Evolutionary conservation across 306 rosid genomes (phyloP), one percentile per base, ranked within the genome.

Genomic region (Vicia faba): DNA sequence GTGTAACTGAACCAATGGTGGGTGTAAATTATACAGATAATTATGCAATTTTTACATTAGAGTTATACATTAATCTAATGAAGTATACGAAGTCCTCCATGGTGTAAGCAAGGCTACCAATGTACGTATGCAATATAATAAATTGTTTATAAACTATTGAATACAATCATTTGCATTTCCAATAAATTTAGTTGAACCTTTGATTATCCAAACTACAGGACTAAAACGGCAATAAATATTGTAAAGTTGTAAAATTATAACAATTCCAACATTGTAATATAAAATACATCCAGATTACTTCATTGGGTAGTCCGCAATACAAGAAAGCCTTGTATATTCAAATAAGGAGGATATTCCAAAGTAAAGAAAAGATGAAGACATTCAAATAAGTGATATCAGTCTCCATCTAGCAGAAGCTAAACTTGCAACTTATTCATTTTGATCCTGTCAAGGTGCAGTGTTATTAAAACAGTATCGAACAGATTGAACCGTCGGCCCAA

Each of bases 1-100:
- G 55, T 11, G 58, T 48, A 57, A 56, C 36, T 65, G 61, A 69
- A 71, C 64, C 65, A 62, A 68, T 45, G 26, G 16, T 64, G 54
- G 26, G 16, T 64, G 54, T 29, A 75, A 29, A 20, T 45, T 54
- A 69, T 31, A 49, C 36, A 61, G 39, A 66, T 40, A 55, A 61
- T 28, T 39, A 41, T 57, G 50, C 26, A 66, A 3, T 29, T 20
- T 4, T 71, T 28, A 26, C 23, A 45, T 66, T 44, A 71, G 75
- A 19, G 68, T 15, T 43, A 54, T 28, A 55, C 45, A 60, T 54
- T 71, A 41, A 41, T 53, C 71, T 25, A 44, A 55, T 48, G 57
- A 72, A 18, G 39, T 46, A 58, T 23, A 62, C 11, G 43, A 29
- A 35, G 35, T 68, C 31, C 5, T 72, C 61, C 45, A 57, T 15